These are phyloP conservation scores for Mucor velutinosus DNA, from an alignment of 371 early-diverging fungal species.

Conservation along the genomic window DNA sequence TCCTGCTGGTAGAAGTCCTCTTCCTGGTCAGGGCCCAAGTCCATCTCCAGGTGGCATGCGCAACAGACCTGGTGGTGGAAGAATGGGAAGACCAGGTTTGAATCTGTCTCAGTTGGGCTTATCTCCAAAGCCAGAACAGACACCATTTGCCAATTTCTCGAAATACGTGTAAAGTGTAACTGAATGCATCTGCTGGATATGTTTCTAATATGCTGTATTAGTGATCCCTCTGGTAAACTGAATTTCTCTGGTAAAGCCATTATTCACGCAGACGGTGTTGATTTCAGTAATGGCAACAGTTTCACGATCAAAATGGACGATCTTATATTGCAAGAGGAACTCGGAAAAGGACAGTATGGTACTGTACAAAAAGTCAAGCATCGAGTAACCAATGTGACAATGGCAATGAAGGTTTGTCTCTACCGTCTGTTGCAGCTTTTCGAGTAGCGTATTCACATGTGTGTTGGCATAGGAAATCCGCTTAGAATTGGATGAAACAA, in stretches of 20 bases:
- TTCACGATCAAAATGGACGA: constrained; percentile 91
- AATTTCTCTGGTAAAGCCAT: constrained; percentile 93
- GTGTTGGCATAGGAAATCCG: constrained; percentile 75
- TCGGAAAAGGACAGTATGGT: constrained; percentile 93
- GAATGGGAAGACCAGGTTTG: constrained; percentile 36
- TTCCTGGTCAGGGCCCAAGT: constrained; percentile 2
- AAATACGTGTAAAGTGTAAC: constrained; percentile 62
- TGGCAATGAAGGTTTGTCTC: constrained; percentile 81
- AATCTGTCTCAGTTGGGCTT: constrained; percentile 44
- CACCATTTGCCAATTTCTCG: constrained; percentile 73
- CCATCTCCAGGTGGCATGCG: constrained; percentile 6
- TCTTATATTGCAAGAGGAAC: constrained; percentile 72
- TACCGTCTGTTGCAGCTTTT: not conserved
- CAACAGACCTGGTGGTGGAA: constrained; percentile 15
- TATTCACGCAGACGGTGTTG: constrained; percentile 87
- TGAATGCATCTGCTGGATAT: not conserved
- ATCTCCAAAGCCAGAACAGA: constrained; percentile 41
- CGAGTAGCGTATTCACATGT: not conserved
- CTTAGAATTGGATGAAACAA: constrained; percentile 85
- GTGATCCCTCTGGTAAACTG: constrained; percentile 87
- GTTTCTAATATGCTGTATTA: constrained; percentile 22
- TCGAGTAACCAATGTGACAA: constrained; percentile 85
- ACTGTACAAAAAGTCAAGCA: constrained; percentile 90
- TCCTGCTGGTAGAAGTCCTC: not conserved
- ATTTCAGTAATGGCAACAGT: constrained; percentile 86